Base-by-base conservation (phyloP, 768 basidiomycete genomes). In the Suillus bovinus region DNA sequence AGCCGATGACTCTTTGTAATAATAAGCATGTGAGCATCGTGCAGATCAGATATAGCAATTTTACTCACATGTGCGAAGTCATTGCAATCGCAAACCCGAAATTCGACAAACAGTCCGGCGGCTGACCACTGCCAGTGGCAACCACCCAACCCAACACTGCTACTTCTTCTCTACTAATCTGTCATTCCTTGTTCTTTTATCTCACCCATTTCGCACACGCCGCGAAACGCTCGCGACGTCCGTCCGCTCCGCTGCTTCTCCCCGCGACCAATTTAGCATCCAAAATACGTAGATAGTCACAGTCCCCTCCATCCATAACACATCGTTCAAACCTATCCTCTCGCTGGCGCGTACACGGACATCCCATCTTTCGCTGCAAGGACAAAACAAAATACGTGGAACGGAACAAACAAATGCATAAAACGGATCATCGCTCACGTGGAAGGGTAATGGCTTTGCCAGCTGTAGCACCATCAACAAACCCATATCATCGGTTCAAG, bases 171-270 rank as follows among this genome's bases (percentile, higher is more conserved):
- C 36, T 39, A 20, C 36, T 16, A 47, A 33, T 53, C n/a, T 53
- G 52, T 34, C 22, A 38, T 38, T 38, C 22, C 24, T 17, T 38
- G 38, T 38, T 36, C 54, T 55, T 17, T 39, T 24, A 27, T 11
- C 17, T 56, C 38, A 29, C 55, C 36, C 17, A 27, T 56, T 56
- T 27, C 38, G 55, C 55, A 27, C 38, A 39, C 36, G 55, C 38
- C 24, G 55, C 24, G 36, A 39, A 36, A 38, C 16, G 36, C 34
- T 55, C 22, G 34, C 54, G 36, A 38, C 10, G 29, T 27, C 55
- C 38, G 55, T 13, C 27, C 11, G 17, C 55, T 39, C 24, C 38
- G 24, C 22, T 56, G 27, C 55, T 55, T 55, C 36, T 39, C 55
- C 39, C 55, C 27, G 38, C 17, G 17, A 38, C 54, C 10, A 34